Evolutionary conservation across 2,329 filamentous ascomycete genomes (phyloP).

Genomic region (Cladophialophora carrionii): DNA sequence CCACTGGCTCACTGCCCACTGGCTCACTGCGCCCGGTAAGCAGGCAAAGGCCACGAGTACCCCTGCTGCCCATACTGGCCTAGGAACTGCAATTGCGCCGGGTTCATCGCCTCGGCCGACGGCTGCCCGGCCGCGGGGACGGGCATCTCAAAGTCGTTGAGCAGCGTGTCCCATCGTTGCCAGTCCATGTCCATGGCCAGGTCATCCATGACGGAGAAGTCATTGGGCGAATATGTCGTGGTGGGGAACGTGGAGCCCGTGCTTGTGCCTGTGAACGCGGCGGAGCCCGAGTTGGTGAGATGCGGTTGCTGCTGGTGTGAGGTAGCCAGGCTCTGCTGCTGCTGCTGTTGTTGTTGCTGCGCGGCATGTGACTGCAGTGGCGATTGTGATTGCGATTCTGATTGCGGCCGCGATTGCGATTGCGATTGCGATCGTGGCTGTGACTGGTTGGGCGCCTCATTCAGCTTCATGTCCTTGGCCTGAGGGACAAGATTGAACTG

Average conservation of each 20-base stretch:
- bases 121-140: background rate
- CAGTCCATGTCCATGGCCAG: constrained; percentile 36
- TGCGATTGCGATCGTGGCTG: background rate
- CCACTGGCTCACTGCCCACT: background rate
- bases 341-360: background rate
- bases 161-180: constrained; percentile 32
- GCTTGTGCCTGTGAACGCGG: background rate
- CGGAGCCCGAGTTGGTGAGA: background rate
- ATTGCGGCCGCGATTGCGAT: background rate
- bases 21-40: background rate
- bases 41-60: constrained; percentile 11
- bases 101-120: constrained; percentile 2
- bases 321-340: background rate
- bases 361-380: background rate
- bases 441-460: background rate
- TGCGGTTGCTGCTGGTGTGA: background rate
- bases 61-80: constrained; percentile 17
- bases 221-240: constrained; percentile 12
- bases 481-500: background rate
- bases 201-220: constrained; percentile 18
- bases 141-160: constrained; percentile 25
- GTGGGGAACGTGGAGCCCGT: background rate
- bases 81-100: constrained; percentile 7
- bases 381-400: background rate
- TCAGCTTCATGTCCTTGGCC: constrained; percentile 9